Conservation (phyloP, 2,329 filamentous ascomycete genomes). For the Hypoxylon sp. region DNA sequence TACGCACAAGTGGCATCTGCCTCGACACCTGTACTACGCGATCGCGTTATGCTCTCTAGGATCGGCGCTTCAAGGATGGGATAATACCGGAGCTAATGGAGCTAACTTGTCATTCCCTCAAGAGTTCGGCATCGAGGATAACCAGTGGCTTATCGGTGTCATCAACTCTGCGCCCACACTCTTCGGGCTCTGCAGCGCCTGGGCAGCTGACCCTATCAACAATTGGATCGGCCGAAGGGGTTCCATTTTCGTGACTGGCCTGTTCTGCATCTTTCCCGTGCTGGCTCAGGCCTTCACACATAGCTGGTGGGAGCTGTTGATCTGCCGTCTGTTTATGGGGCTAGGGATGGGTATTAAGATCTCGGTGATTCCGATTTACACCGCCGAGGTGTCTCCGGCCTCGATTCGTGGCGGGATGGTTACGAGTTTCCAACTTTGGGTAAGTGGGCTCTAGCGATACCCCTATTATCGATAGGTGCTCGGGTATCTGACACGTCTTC, state of each 20-base stretch:
- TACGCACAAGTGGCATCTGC: constrained; percentile 28
- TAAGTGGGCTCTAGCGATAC: constrained; percentile 8
- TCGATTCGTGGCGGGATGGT: constrained; percentile 29
- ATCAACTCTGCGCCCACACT: constrained; percentile 24
- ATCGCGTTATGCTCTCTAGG: constrained; percentile 27
- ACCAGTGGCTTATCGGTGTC: constrained; percentile 25
- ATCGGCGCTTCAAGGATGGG: constrained; percentile 27
- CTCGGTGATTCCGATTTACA: constrained; percentile 30
- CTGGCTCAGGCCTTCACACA: constrained; percentile 25
- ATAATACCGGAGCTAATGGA: constrained; percentile 20
- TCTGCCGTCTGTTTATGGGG: constrained; percentile 25
- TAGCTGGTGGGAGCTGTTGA: constrained; percentile 21
- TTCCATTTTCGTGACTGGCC: constrained; percentile 18
- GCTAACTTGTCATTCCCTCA: constrained; percentile 27
- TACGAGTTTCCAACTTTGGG: constrained; percentile 29
- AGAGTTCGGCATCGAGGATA: constrained; percentile 24
- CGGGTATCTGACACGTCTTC: too few relatives aligned
- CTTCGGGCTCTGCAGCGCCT: constrained; percentile 29
- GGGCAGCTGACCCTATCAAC: constrained; percentile 26
- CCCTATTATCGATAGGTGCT: constrained; percentile 28
- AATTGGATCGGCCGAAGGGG: constrained; percentile 26
- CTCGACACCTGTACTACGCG: constrained; percentile 24
- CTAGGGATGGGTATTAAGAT: constrained; percentile 26
- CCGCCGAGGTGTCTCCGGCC: constrained; percentile 24
- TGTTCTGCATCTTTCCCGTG: constrained; percentile 27